A percentile compares a stretch with the other conserved stretches of the same genome.
These are phyloP conservation scores for Naegleria gruberi DNA, from an alignment of 208 protist species.

Conservation along the genomic window DNA sequence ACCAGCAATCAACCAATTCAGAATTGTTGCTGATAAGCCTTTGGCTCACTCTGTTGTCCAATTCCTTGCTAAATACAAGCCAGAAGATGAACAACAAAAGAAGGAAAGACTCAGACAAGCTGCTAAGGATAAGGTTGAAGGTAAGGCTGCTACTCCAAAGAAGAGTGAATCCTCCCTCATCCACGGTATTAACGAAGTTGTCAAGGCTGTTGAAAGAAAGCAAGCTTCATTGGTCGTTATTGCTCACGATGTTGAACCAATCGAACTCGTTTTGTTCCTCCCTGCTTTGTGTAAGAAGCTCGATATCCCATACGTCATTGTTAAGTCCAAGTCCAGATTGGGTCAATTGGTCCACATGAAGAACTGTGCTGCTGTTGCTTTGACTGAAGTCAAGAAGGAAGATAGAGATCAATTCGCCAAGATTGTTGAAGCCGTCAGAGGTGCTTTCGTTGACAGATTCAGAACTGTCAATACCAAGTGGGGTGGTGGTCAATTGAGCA, in stretches of 20 bases:
- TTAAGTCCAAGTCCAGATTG: conserved; percentile 97
- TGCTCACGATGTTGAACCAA: conserved; percentile 98
- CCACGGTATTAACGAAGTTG: conserved; percentile 96
- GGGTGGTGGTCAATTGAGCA: conserved; percentile 80
- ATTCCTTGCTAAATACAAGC: conserved; percentile 76
- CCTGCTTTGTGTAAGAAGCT: conserved; percentile 96
- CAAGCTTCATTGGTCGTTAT: conserved; percentile 98
- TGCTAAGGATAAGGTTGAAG: conserved; percentile 81
- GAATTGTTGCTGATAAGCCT: conserved; percentile 62
- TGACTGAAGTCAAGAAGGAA: conserved; percentile 87
- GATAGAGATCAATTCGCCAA: conserved; percentile 80
- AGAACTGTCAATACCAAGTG: conserved; percentile 77
- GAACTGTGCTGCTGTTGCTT: conserved; percentile 84
- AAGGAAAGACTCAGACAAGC: conserved; percentile 75
- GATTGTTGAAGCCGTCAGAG: conserved; percentile 76
- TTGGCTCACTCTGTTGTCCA: conserved; percentile 58
- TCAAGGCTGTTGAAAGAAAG: conserved; percentile 93
- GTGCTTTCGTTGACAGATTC: conserved; percentile 83
- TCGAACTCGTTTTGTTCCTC: conserved; percentile 98
- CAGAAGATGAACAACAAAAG: conserved; percentile 74
- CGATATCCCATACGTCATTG: conserved; percentile 98
- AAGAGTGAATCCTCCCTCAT: conserved; percentile 58
- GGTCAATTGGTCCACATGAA: conserved; percentile 93
- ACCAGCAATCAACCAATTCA: conserved; percentile 84
- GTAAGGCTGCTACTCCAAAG: conserved; percentile 55